These are phyloP conservation scores for Verticillium nonalfalfae DNA, from an alignment of 2,329 filamentous ascomycete species.

Conservation along the genomic window DNA sequence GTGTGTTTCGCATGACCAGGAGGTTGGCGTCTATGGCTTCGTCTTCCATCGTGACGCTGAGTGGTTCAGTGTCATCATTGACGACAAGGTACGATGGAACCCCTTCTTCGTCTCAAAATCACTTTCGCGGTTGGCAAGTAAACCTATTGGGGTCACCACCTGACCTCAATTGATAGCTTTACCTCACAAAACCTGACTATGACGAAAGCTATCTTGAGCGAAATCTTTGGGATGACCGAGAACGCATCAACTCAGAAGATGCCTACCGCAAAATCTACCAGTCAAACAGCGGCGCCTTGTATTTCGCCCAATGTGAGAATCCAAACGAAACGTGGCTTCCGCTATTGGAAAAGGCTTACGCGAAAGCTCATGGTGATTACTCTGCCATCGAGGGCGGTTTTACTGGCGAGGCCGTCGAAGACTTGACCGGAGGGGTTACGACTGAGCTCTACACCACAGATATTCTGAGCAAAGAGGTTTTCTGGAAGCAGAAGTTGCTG, in stretches of 20 bases:
- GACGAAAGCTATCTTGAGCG: conserved; percentile 48
- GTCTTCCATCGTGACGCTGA: conserved; percentile 78
- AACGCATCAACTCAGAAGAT: conserved; percentile 46
- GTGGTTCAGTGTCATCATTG: conserved; percentile 57
- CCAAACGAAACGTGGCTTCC: conserved; percentile 77
- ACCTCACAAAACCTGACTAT: conserved; percentile 52
- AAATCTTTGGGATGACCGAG: conserved; percentile 34
- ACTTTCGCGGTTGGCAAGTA: background rate
- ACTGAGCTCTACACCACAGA: conserved; percentile 60
- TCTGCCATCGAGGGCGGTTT: conserved; percentile 69
- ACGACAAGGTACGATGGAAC: conserved; percentile 37
- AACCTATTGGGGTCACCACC: background rate
- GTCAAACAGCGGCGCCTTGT: conserved; percentile 66
- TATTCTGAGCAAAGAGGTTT: conserved; percentile 61
- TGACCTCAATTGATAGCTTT: conserved; percentile 25
- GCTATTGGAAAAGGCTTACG: conserved; percentile 73
- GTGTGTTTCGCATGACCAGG: conserved; percentile 66
- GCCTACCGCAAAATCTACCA: conserved; percentile 66
- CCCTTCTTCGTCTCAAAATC: background rate
- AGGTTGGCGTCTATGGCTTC: conserved; percentile 77
- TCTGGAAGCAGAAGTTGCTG: conserved; percentile 74
- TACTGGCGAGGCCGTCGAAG: conserved; percentile 51
- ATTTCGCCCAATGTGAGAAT: conserved; percentile 69
- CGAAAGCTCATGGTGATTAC: conserved; percentile 77
- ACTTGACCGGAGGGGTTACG: conserved; percentile 60